Percentiles rank a stretch among this genome's conserved stretches.
phyloP scores from a whole-genome alignment of 306 rosid species.

The Rosa rugosa region DNA sequence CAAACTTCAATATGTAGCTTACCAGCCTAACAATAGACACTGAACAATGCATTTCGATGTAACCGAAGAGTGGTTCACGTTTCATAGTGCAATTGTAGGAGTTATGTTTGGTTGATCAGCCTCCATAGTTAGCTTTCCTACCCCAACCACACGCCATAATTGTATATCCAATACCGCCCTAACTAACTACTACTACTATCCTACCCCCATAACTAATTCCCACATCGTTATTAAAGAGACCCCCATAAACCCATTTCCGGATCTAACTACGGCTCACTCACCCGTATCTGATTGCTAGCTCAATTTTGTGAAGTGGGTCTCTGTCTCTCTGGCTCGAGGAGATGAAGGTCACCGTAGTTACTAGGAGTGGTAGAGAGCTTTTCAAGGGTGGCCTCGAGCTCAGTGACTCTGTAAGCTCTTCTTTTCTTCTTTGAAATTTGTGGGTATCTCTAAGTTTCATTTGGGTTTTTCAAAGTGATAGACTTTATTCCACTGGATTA shows the following conservation, averaged over 20 bases:
- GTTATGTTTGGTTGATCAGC: conserved; percentile 23
- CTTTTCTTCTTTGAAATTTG: neutral
- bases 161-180: conserved; percentile 28
- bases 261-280: conserved; percentile 13
- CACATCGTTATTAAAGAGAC: neutral
- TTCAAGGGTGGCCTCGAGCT: conserved; percentile 80
- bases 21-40: neutral
- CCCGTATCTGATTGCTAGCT: conserved; percentile 20
- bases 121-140: conserved; percentile 56
- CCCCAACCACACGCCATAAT: conserved; percentile 66
- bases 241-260: neutral
- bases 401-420: conserved; percentile 62
- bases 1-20: neutral
- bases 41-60: neutral
- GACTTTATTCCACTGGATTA: neutral
- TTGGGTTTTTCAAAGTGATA: neutral
- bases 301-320: conserved; percentile 32
- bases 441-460: neutral
- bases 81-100: neutral
- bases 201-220: conserved; percentile 10
- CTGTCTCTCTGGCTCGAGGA: conserved; percentile 23
- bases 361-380: conserved; percentile 80
- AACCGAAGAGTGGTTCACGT: neutral
- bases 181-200: conserved; percentile 23
- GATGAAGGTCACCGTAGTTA: conserved; percentile 84